Base-by-base conservation (phyloP, 306 rosid genomes). In the Begonia peltatifolia region DNA sequence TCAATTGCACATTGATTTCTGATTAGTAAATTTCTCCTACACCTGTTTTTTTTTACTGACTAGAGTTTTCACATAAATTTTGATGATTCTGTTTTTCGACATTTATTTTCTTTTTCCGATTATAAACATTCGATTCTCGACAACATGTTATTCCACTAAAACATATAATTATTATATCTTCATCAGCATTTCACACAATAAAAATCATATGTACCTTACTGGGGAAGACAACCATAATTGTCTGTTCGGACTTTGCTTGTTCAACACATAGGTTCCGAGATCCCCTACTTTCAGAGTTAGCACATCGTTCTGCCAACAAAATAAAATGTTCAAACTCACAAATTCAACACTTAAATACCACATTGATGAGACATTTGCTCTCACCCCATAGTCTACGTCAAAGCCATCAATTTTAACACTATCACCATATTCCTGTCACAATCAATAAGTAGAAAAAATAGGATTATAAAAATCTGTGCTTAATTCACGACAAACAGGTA, bases 371-470 rank as follows among this genome's bases (percentile, higher is more conserved):
- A 4, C 42, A 54, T 52, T 12, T 55, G 53, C 50, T 69, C 95
- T 76, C 65, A 90, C 94, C 95, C 92, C 95, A 50, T 80, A 85
- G 74, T 90, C 95, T 50, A 86, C 80, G 68, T 86, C 94, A 69
- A 83, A 86, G 57, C 94, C 94, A 66, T 83, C 88, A 25, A 79
- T 70, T 64, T 79, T 84, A 49, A 90, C 65, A 7, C 38, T 46
- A 65, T 86, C 99, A 30, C 94, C 99, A 56, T 86, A 90, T 50
- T 74, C 95, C 95, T 86, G 77, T 55, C 55, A 76, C n/a, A 11
- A 3, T 9, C 43, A 48, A 47, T 36, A 48, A 48, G 15, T 30
- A 55, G 35, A 53, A 23, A 55, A 5, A 17, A 17, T 17, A 17
- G 18, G 1, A 17, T 17, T 17, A 17, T 56, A 11, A 50, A 2